These are phyloP conservation scores for Paramicrosporidium saccamoebae DNA, from an alignment of 371 early-diverging fungal species.

Conservation along the genomic window DNA sequence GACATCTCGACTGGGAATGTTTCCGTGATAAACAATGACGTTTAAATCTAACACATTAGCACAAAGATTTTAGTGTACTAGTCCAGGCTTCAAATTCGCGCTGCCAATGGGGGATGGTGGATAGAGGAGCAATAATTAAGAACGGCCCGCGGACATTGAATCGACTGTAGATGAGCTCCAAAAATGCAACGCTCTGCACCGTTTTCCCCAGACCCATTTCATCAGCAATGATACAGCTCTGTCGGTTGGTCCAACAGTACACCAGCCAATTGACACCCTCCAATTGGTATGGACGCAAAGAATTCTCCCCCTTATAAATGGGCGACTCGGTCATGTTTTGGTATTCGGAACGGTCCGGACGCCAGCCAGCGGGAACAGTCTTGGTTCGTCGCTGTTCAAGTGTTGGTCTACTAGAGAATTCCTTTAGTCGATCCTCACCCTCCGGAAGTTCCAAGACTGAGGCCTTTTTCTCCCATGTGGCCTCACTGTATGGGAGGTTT, in stretches of 20 bases:
- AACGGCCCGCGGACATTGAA: slow-evolving; percentile 23
- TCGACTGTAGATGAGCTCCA: slow-evolving; percentile 20
- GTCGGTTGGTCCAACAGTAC: slow-evolving; percentile 24
- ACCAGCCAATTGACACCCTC: slow-evolving; percentile 33
- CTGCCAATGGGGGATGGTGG: slow-evolving; percentile 34
- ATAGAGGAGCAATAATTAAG: slow-evolving; percentile 36
- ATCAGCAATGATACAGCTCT: slow-evolving; percentile 42
- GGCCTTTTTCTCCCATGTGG: slow-evolving; percentile 43
- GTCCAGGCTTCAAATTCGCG: slow-evolving; percentile 42
- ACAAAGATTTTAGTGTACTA: too few relatives aligned
- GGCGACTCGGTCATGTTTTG: slow-evolving; percentile 22
- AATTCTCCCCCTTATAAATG: slow-evolving; percentile 23
- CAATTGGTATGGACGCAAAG: slow-evolving; percentile 25
- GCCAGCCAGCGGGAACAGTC: slow-evolving; percentile 10
- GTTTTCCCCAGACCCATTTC: slow-evolving; percentile 64
- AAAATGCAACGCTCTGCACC: slow-evolving; percentile 33
- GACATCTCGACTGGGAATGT: slow-evolving; percentile 12
- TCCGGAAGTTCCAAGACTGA: slow-evolving; percentile 6
- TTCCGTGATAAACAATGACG: slow-evolving; percentile 32
- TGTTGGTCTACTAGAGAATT: too few relatives aligned
- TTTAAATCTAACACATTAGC: too few relatives aligned
- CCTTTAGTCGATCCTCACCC: slow-evolving; percentile 16
- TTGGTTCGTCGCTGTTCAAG: slow-evolving; percentile 7
- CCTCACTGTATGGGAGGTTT: slow-evolving; percentile 41
- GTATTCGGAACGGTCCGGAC: slow-evolving; percentile 15